These are phyloP conservation scores for Manihot esculenta DNA, from an alignment of 441 rosid genomes.

Conservation along the genomic window DNA sequence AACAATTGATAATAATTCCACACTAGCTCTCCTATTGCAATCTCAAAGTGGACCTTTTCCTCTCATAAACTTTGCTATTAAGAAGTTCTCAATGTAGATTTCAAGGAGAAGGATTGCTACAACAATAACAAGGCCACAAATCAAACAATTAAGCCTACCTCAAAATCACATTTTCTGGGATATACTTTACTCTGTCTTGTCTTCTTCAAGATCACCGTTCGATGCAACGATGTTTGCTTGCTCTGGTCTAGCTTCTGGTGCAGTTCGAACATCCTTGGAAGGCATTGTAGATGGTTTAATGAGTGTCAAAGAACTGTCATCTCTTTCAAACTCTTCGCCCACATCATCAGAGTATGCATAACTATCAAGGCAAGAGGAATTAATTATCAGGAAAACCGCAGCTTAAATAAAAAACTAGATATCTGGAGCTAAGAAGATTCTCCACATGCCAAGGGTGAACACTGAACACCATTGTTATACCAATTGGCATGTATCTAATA, in stretches of 20 bases:
- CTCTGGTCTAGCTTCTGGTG: slow-evolving; percentile 48
- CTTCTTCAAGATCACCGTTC: slow-evolving; percentile 65
- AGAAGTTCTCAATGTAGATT: background rate
- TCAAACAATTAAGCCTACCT: slow-evolving; percentile 9
- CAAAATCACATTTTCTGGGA: background rate
- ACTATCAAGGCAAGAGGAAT: slow-evolving; percentile 38
- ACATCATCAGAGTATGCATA: slow-evolving; percentile 73
- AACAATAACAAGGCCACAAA: slow-evolving; percentile 12
- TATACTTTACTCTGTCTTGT: slow-evolving; percentile 59
- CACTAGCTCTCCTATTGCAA: slow-evolving; percentile 12
- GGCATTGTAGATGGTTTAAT: slow-evolving; percentile 68
- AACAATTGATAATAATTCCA: slow-evolving; percentile 2
- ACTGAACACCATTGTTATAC: background rate
- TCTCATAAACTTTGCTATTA: background rate
- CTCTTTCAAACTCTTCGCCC: slow-evolving; percentile 79
- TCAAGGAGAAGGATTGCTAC: slow-evolving; percentile 6
- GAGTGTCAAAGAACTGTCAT: slow-evolving; percentile 67
- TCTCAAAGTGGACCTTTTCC: background rate
- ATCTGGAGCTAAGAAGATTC: background rate
- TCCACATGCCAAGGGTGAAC: background rate
- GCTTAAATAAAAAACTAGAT: background rate
- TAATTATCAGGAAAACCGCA: background rate
- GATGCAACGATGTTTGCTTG: slow-evolving; percentile 36
- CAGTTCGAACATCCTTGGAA: slow-evolving; percentile 46
- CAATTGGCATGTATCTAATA: background rate